Evolutionary conservation across 108 stramenopile species (phyloP).

Genomic region (Nitzschia sp.): DNA sequence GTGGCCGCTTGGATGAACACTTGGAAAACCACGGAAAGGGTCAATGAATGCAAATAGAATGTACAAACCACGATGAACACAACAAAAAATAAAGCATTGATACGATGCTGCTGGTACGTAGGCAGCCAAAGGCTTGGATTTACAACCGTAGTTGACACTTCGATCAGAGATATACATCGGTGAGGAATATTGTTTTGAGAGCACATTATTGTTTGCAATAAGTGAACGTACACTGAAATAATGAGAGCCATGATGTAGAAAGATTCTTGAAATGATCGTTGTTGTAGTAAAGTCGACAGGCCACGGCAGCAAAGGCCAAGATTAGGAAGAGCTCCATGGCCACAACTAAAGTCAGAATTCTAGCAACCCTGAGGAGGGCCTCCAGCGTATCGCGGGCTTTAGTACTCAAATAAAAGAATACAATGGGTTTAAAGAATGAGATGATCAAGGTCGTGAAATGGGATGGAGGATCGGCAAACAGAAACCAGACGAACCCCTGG

Average conservation of each 20-base stretch:
- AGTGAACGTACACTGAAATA: slow-evolving; percentile 32
- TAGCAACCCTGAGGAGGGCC: slow-evolving; percentile 38
- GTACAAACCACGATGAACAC: slow-evolving; percentile 43
- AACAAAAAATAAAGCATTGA: slow-evolving; percentile 52
- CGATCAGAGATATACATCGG: neutral
- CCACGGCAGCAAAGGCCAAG: slow-evolving; percentile 51
- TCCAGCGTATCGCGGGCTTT: slow-evolving; percentile 48
- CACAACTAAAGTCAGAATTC: slow-evolving; percentile 41
- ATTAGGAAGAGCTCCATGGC: slow-evolving; percentile 52
- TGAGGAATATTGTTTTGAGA: neutral
- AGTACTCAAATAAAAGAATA: slow-evolving; percentile 42
- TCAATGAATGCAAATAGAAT: slow-evolving; percentile 52
- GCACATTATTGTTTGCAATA: neutral
- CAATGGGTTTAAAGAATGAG: slow-evolving; percentile 50
- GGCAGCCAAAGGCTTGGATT: slow-evolving; percentile 60
- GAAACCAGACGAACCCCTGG: slow-evolving; percentile 15
- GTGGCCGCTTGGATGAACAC: slow-evolving; percentile 49
- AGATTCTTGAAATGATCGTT: slow-evolving; percentile 29
- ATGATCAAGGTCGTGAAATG: slow-evolving; percentile 15
- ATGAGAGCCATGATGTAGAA: slow-evolving; percentile 31
- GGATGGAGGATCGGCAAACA: slow-evolving; percentile 11
- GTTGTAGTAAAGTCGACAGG: slow-evolving; percentile 42
- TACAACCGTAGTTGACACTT: slow-evolving; percentile 49
- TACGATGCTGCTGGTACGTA: slow-evolving; percentile 26
- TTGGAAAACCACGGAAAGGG: slow-evolving; percentile 56